Evolutionary conservation across 2,329 filamentous ascomycete species (phyloP), one percentile per base, ranked within the genome.

Genomic region (Diaporthe citriasiana): DNA sequence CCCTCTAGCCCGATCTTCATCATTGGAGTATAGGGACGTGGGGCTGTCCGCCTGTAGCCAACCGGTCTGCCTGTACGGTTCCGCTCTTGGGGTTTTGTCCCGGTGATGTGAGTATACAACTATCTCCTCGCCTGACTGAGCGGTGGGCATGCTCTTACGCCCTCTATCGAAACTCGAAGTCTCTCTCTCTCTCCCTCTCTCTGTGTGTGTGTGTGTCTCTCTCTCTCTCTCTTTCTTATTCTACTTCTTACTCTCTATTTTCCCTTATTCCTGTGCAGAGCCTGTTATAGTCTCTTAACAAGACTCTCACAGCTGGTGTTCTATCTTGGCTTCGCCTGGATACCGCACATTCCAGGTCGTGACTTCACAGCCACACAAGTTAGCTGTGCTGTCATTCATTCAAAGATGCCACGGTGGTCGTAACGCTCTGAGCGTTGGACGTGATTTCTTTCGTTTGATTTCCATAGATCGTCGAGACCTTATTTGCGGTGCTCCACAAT

Each of bases 401-500:
- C n/a, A 50, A 27, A 33, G 19, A 63, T 63, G 27, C 17, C 17
- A 22, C 27, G 5, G 8, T 51, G 12, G 22, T 8, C 22, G 19
- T 19, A 2, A 12, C 51, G 63, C 30, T 25, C 22, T 38, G 7
- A 12, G 22, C 25, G 1, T 4, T 38, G 13, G 33, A 38, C 25
- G 30, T 50, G 15, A 25, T 38, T 38, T 68, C 33, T 30, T 25
- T 53, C n/a, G 63, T 68, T 40, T 40, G 47, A 68, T 68, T 40
- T 40, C 33, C 47, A 68, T 27, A 9, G 63, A 53, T 68, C 63
- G 63, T 40, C 47, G n/a, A 40, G 63, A n/a, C 47, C 33, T 53
- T 68, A 53, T 68, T 68, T 68, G 47, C 63, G 45, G 47, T 53
- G 63, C 63, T 53, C 63, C 63, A 68, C 63, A 22, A 47, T 68